A percentile compares a stretch with the other conserved stretches of the same genome.
Evolutionary conservation across 139 green algal genomes (phyloP).

Genomic region (Chlamydomonas schloesseri): DNA sequence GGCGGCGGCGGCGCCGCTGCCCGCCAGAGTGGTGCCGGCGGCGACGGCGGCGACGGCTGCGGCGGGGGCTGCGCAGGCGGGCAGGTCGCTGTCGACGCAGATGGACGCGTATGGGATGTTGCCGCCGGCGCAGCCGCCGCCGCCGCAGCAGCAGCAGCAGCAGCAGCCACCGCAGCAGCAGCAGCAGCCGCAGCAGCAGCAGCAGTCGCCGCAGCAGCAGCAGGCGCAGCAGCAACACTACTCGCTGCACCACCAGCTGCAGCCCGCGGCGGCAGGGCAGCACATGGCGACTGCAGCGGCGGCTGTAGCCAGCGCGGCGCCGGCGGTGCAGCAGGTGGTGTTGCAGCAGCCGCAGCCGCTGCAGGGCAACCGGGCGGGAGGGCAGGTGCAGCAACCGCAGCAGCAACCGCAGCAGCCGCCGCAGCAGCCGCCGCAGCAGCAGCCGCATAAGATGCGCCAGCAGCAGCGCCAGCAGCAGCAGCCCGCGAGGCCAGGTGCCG

Average conservation of each 20-base stretch:
- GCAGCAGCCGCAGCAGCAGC: slow-evolving; percentile 2
- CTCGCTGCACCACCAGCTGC: too few species aligned
- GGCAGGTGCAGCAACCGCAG: background rate
- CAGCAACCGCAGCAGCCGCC: background rate
- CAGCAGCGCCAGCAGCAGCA: background rate
- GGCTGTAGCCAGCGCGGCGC: too few species aligned
- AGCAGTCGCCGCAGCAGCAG: background rate
- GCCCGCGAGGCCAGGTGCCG: too few species aligned
- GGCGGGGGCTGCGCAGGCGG: too few species aligned
- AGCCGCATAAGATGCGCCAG: background rate
- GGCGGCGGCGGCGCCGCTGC: too few species aligned
- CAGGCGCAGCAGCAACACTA: background rate
- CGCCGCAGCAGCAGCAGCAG: too few species aligned
- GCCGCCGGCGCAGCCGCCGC: background rate
- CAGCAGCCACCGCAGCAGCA: background rate
- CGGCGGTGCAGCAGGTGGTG: background rate
- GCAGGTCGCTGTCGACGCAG: too few species aligned
- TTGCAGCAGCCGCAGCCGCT: background rate
- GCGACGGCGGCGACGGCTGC: too few species aligned
- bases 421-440: background rate
- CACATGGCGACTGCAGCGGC: background rate
- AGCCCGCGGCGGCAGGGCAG: background rate
- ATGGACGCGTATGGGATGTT: background rate
- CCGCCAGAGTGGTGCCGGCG: too few species aligned
- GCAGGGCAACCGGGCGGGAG: background rate